These are phyloP conservation scores for Pyricularia grisea DNA, from an alignment of 2,329 filamentous ascomycete genomes.

Conservation along the genomic window DNA sequence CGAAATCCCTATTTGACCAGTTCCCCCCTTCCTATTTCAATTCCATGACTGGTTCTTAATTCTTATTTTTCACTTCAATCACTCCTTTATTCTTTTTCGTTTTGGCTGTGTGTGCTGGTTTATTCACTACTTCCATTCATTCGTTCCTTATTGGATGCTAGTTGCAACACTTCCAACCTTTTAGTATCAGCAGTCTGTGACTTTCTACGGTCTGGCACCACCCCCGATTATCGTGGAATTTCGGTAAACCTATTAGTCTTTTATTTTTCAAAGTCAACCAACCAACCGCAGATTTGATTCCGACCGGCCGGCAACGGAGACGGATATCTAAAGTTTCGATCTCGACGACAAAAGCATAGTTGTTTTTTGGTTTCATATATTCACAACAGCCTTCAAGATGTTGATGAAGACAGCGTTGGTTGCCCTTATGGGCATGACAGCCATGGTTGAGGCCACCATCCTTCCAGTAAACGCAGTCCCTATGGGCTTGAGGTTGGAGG, in stretches of 20 bases:
- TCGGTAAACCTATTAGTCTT: slow-evolving; percentile 9
- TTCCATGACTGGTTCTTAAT: slow-evolving; percentile 16
- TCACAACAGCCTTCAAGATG: slow-evolving; percentile 29
- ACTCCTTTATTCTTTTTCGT: slow-evolving; percentile 21
- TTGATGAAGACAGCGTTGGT: slow-evolving; percentile 39
- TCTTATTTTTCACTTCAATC: slow-evolving; percentile 22
- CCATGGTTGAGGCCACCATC: slow-evolving; percentile 32
- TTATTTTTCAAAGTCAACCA: neutral
- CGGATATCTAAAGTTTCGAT: slow-evolving; percentile 3
- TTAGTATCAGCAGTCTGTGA: slow-evolving; percentile 25
- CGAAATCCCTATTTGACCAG: slow-evolving; percentile 11
- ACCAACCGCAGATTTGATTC: neutral
- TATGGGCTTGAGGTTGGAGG: slow-evolving; percentile 8
- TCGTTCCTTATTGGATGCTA: slow-evolving; percentile 28
- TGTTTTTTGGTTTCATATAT: neutral
- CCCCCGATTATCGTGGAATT: slow-evolving; percentile 16
- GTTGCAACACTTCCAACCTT: slow-evolving; percentile 18
- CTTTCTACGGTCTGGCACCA: slow-evolving; percentile 7
- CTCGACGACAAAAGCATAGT: slow-evolving; percentile 7
- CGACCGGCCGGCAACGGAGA: slow-evolving; percentile 9
- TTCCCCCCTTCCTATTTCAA: slow-evolving; percentile 19
- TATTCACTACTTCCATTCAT: slow-evolving; percentile 35
- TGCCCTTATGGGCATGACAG: slow-evolving; percentile 37
- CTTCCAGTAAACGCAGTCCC: slow-evolving; percentile 23
- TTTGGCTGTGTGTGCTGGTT: slow-evolving; percentile 30